Conservation (phyloP, 2,329 filamentous ascomycete genomes). For the Fusarium zealandicum region DNA sequence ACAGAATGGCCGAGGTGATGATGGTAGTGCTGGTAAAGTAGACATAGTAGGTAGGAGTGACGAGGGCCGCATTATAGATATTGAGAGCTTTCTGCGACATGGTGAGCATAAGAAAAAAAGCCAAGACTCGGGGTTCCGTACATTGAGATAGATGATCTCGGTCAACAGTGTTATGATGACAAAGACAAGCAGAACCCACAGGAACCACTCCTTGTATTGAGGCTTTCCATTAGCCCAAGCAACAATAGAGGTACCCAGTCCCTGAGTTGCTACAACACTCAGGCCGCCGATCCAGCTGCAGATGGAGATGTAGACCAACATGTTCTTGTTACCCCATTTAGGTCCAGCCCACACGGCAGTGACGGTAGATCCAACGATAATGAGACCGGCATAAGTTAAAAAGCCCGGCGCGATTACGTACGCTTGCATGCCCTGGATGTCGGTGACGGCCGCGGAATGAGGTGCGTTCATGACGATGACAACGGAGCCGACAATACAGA, state of each 20-base stretch:
- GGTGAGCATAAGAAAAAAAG: constrained; percentile 43
- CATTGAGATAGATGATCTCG: constrained; percentile 95
- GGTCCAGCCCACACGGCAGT: constrained; percentile 84
- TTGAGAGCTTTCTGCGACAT: constrained; percentile 91
- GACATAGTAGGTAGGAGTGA: constrained; percentile 98
- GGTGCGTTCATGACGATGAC: constrained; percentile 96
- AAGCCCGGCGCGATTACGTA: constrained; percentile 90
- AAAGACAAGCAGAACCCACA: constrained; percentile 91
- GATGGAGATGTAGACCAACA: constrained; percentile 96
- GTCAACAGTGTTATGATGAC: constrained; percentile 87
- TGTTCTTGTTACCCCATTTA: constrained; percentile 92
- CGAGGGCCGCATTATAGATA: constrained; percentile 93
- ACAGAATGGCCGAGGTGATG: constrained; percentile 89
- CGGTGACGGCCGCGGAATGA: constrained; percentile 79
- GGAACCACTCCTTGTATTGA: constrained; percentile 98
- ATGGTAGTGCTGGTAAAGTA: constrained; percentile 98
- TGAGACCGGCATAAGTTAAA: constrained; percentile 80
- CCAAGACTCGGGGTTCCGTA: constrained; percentile 55
- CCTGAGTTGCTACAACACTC: constrained; percentile 94
- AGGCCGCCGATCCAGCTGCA: constrained; percentile 94
- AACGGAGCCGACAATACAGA: constrained; percentile 91
- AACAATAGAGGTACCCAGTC: constrained; percentile 87
- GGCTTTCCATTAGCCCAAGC: constrained; percentile 81
- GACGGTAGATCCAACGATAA: constrained; percentile 75
- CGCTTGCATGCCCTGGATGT: constrained; percentile 90